phyloP scores from a whole-genome alignment of 2,329 filamentous ascomycete genomes.

The Ceratocystis cubensis region DNA sequence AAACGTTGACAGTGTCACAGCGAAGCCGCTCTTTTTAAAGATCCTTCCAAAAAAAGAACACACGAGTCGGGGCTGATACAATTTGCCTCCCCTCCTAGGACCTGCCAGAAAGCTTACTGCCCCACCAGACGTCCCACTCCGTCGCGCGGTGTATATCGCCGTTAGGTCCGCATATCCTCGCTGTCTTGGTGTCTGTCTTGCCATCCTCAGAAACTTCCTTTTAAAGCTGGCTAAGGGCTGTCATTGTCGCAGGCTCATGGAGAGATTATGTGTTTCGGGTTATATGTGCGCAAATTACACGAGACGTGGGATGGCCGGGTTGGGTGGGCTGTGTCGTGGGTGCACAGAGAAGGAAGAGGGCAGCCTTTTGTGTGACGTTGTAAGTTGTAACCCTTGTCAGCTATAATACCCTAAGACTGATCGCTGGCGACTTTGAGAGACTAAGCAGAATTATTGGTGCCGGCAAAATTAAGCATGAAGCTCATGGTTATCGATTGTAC shows the following conservation, averaged over 20 bases:
- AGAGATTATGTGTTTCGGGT: conserved; percentile 3
- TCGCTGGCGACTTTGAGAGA: background rate
- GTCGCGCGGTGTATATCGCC: background rate
- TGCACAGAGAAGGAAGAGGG: background rate
- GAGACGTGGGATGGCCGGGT: background rate
- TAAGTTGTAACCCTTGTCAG: background rate
- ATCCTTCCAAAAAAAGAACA: conserved; percentile 6
- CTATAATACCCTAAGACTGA: background rate
- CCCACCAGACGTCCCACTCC: background rate
- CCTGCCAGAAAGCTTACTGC: conserved; percentile 4
- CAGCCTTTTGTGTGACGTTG: background rate
- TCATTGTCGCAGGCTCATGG: background rate
- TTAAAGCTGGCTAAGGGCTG: background rate
- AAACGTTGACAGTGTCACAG: conserved; percentile 5
- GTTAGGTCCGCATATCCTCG: background rate
- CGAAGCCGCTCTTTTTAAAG: background rate
- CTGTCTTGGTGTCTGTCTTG: background rate
- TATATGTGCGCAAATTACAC: conserved; percentile 5
- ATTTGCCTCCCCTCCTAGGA: background rate
- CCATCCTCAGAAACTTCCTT: background rate
- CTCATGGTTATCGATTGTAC: background rate
- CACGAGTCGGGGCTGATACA: background rate
- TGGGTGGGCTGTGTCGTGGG: background rate
- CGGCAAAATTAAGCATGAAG: background rate
- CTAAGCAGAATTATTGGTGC: background rate